These are phyloP conservation scores for Alisma plantagoaquatica DNA, from an alignment of 106 monocot genomes.

Conservation along the genomic window DNA sequence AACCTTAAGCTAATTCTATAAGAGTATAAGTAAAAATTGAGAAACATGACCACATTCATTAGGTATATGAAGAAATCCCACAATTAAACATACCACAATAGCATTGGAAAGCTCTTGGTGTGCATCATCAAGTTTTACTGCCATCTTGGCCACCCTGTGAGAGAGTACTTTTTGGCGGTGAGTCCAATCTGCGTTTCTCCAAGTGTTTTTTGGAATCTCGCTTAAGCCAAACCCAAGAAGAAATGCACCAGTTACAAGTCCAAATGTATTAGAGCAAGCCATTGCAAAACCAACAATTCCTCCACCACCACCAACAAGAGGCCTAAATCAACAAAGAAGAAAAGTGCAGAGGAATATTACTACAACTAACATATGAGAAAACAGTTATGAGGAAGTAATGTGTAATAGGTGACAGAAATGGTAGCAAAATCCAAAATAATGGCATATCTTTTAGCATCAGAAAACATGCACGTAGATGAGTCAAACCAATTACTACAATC, in stretches of 20 bases:
- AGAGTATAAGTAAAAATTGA: not conserved
- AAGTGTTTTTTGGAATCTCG: slow-evolving; percentile 94
- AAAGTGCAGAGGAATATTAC: not conserved
- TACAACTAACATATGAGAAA: not conserved
- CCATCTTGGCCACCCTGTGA: slow-evolving; percentile 94
- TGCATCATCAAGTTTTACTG: slow-evolving; percentile 91
- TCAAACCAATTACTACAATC: too few species aligned
- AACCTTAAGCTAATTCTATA: too few species aligned
- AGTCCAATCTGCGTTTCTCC: slow-evolving; percentile 91
- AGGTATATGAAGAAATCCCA: too few species aligned
- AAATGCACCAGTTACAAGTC: slow-evolving; percentile 99
- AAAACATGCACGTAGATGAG: not conserved
- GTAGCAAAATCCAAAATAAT: not conserved
- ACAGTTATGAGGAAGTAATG: not conserved
- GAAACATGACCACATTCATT: not conserved
- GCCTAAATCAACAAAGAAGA: too few species aligned
- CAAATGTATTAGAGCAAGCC: slow-evolving; percentile 99
- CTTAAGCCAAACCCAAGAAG: slow-evolving; percentile 99
- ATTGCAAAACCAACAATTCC: slow-evolving; percentile 66
- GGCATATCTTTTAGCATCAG: not conserved
- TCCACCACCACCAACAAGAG: slow-evolving; percentile 51
- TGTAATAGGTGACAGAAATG: too few species aligned
- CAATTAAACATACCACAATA: slow-evolving; percentile 59
- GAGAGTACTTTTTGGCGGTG: slow-evolving; percentile 92
- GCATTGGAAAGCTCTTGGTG: slow-evolving; percentile 98